Base-by-base conservation (phyloP, 148 eudicot genomes). In the Silene uniflora region DNA sequence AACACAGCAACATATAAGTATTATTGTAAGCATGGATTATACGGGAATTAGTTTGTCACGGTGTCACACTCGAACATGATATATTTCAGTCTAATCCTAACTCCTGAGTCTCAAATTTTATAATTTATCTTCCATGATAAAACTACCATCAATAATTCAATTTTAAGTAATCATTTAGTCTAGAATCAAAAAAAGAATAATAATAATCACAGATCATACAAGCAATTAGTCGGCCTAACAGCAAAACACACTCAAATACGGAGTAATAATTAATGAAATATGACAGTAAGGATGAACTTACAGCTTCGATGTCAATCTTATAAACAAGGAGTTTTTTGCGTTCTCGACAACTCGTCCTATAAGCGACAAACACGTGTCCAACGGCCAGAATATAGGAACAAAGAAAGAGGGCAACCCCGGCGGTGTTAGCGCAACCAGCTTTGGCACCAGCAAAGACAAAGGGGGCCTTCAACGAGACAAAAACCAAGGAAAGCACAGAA, bases 291-390 rank as follows among this genome's bases (percentile, higher is more conserved):
- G 68, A 14, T 10, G 24, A 60, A 90, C 98, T 91, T 84, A 93
- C 98, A 59, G 98, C 96, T 84, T 93, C 98, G 39, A 91, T 87
- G 75, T 93, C 98, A 69, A 93, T 93, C 69, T 91, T 89, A 84
- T 91, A 93, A 23, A 93, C 93, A 0, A 88, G 90, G 10, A 93
- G 91, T 85, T 91, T 93, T 74, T 93, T 89, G 21, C 96, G 86
- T 74, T 93, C 98, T 21, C 90, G 84, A 75, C 98, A 93, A 73
- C 98, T 88, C 8, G 88, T 93, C 83, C 93, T 83, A 77, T 93
- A 93, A 17, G 98, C 98, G 69, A 89, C 98, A 25, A 84, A 78
- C 10, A 91, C 80, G 78, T 93, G 98, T 2, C 89, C 96, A 32
- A 91, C 82, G 1, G 96, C 98, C 72, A 93, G 76, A 1, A 71